Conservation (phyloP, 768 basidiomycete species). For the Daedalea quercina region DNA sequence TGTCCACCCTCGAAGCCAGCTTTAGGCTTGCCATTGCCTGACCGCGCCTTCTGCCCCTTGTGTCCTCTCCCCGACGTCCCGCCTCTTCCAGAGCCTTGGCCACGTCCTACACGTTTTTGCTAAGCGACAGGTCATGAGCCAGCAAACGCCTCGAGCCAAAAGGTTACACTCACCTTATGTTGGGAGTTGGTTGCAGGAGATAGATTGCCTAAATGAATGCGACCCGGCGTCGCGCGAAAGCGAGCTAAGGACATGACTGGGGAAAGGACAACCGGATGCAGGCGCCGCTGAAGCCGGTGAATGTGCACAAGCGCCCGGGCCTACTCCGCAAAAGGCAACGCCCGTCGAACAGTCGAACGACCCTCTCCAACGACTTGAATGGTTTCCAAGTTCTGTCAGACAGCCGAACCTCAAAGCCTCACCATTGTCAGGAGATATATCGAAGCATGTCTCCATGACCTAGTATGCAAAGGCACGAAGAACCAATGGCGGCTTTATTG, state of each 20-base stretch:
- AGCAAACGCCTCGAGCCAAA: neutral
- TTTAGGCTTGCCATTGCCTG: slow-evolving; percentile 77
- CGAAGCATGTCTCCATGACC: neutral
- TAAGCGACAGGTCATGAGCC: slow-evolving; percentile 23
- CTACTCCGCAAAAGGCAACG: too few relatives aligned
- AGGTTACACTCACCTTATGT: slow-evolving; percentile 49
- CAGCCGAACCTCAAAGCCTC: too few relatives aligned
- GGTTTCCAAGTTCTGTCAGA: too few relatives aligned
- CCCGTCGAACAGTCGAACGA: too few relatives aligned
- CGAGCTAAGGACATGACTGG: slow-evolving; percentile 16
- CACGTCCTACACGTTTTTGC: slow-evolving; percentile 94
- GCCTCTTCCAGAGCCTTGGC: slow-evolving; percentile 87
- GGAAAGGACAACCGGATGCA: neutral
- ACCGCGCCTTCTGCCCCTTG: slow-evolving; percentile 93
- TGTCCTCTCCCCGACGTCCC: slow-evolving; percentile 90
- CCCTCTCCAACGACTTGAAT: too few relatives aligned
- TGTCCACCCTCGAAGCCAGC: slow-evolving; percentile 95
- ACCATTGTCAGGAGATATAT: too few relatives aligned
- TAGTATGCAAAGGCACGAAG: neutral
- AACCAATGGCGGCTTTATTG: slow-evolving; percentile 28
- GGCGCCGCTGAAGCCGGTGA: neutral
- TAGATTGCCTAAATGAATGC: slow-evolving; percentile 63
- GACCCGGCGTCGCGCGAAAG: slow-evolving; percentile 33
- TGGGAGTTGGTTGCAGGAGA: slow-evolving; percentile 64
- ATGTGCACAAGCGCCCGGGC: too few relatives aligned